Conservation (phyloP, 2,329 filamentous ascomycete genomes). For the Epichloe baconii region DNA sequence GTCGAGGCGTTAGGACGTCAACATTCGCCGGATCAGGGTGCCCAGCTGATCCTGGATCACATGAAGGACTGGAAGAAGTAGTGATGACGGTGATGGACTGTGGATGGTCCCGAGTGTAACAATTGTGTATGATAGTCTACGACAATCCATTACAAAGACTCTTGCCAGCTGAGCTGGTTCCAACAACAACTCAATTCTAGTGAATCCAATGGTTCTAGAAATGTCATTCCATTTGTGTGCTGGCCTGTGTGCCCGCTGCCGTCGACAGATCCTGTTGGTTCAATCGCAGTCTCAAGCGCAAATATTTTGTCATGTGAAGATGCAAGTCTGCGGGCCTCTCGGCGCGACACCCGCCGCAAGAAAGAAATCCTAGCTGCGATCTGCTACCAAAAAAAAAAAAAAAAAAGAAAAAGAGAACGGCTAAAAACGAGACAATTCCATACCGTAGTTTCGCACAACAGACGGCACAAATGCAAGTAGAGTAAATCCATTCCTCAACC, state of each 20-base stretch:
- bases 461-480: too few species aligned
- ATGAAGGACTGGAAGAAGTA: conserved; percentile 46
- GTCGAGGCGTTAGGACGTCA: conserved; percentile 93
- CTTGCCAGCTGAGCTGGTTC: background rate
- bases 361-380: too few species aligned
- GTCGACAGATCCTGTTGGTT: background rate
- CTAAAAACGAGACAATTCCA: too few species aligned
- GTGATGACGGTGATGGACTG: background rate
- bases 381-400: too few species aligned
- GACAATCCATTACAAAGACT: background rate
- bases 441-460: too few species aligned
- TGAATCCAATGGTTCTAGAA: background rate
- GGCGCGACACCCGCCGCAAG: too few species aligned
- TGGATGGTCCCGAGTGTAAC: background rate
- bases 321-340: too few species aligned
- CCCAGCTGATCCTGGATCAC: conserved; percentile 73
- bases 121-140: background rate
- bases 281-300: too few species aligned
- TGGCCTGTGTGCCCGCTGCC: background rate
- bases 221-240: too few species aligned
- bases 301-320: too few species aligned
- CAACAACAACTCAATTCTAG: background rate
- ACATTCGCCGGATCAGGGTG: conserved; percentile 77
- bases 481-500: too few species aligned
- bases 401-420: too few species aligned